These are phyloP conservation scores for Solanum clarkiae DNA, from an alignment of 257 asterid species.

Conservation along the genomic window DNA sequence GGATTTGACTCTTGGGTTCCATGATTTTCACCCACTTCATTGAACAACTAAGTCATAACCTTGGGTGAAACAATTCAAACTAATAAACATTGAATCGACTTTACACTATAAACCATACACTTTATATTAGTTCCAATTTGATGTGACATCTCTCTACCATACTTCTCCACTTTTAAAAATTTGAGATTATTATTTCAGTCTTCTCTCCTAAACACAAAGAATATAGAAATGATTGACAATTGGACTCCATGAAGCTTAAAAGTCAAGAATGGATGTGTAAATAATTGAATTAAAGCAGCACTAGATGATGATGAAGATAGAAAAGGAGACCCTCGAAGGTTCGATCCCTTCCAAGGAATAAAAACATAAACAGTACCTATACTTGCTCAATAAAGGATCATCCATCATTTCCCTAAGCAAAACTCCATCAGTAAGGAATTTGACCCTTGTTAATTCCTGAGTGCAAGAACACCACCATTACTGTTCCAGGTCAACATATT, in stretches of 20 bases:
- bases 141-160: background rate
- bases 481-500: slow-evolving; percentile 6
- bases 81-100: background rate
- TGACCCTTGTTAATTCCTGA: slow-evolving; percentile 76
- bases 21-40: background rate
- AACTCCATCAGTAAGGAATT: slow-evolving; percentile 94
- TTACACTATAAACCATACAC: background rate
- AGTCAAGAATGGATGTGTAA: background rate
- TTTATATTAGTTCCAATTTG: background rate
- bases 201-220: background rate
- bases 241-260: background rate
- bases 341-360: background rate
- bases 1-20: background rate
- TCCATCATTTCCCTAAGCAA: slow-evolving; percentile 98
- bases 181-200: background rate
- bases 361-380: slow-evolving; percentile 40
- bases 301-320: background rate
- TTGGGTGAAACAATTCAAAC: background rate
- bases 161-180: background rate
- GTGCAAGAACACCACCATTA: slow-evolving; percentile 13
- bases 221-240: background rate
- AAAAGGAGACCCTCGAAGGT: background rate
- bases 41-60: background rate
- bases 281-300: background rate
- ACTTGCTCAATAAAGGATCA: slow-evolving; percentile 92